Conservation (phyloP, 2,329 filamentous ascomycete genomes). For the Geoglossum cookeanum region DNA sequence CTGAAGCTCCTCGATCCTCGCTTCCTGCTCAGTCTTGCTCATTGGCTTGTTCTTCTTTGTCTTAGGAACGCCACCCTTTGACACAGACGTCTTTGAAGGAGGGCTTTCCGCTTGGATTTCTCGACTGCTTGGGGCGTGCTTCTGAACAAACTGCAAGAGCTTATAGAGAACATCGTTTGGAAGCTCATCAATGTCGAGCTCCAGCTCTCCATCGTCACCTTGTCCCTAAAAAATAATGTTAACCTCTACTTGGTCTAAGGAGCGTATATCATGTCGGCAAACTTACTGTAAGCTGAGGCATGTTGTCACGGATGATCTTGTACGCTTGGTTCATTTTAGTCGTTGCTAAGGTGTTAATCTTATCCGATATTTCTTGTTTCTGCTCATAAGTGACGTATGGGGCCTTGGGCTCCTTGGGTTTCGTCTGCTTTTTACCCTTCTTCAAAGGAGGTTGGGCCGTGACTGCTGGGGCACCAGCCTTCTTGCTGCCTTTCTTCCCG, state of each 20-base stretch:
- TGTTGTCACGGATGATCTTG: constrained; percentile 72
- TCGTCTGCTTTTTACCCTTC: constrained; percentile 27
- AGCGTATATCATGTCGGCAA: background rate
- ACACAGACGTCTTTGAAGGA: constrained; percentile 18
- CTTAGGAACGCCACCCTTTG: constrained; percentile 27
- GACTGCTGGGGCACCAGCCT: constrained; percentile 12
- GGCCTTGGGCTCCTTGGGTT: constrained; percentile 25
- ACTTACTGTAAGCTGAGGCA: constrained; percentile 47
- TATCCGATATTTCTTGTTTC: constrained; percentile 78
- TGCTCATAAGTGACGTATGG: constrained; percentile 55
- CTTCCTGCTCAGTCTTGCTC: constrained; percentile 52
- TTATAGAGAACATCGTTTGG: constrained; percentile 33
- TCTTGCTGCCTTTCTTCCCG: constrained; percentile 27
- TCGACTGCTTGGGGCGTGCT: constrained; percentile 22
- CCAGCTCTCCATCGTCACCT: constrained; percentile 35
- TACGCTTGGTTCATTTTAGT: constrained; percentile 64
- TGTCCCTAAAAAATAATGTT: constrained; percentile 8
- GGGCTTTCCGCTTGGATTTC: constrained; percentile 25
- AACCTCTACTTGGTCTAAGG: constrained; percentile 1
- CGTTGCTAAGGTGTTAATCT: constrained; percentile 63
- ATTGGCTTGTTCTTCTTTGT: constrained; percentile 61
- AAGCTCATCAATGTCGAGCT: constrained; percentile 39
- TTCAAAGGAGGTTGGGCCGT: constrained; percentile 13
- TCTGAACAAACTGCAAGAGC: constrained; percentile 34
- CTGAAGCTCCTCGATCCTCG: constrained; percentile 43